Percentiles rank a stretch among this genome's conserved stretches.
Conservation (phyloP, 2,329 filamentous ascomycete species). For the Lecanoromycetidae sp. region DNA sequence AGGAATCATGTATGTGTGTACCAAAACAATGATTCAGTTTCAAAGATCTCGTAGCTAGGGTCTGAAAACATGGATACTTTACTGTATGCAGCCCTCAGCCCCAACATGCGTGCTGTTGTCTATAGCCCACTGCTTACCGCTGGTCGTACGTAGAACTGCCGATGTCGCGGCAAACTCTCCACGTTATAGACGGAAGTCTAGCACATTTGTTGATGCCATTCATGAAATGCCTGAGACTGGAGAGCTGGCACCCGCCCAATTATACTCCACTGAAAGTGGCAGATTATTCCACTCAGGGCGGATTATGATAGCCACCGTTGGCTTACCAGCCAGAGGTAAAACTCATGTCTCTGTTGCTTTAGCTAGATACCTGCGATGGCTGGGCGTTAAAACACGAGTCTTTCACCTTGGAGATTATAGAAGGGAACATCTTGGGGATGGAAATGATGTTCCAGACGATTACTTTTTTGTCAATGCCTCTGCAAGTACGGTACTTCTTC, state of each 20-base stretch:
- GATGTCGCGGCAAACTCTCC: conserved; percentile 86
- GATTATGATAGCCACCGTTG: conserved; percentile 95
- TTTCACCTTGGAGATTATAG: conserved; percentile 97
- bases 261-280: conserved; percentile 97
- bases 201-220: conserved; percentile 93
- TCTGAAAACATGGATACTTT: conserved; percentile 35
- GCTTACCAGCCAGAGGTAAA: conserved; percentile 86
- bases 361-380: conserved; percentile 87
- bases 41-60: not conserved
- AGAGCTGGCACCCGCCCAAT: conserved; percentile 82
- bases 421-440: conserved; percentile 74
- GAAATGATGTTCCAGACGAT: conserved; percentile 78
- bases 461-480: conserved; percentile 95
- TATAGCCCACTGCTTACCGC: not conserved
- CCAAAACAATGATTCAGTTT: too few relatives aligned
- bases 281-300: conserved; percentile 92
- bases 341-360: conserved; percentile 95
- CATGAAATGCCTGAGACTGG: conserved; percentile 78
- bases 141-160: conserved; percentile 51
- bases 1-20: too few relatives aligned
- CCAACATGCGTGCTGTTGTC: not conserved
- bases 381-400: conserved; percentile 94
- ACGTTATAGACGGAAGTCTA: conserved; percentile 81
- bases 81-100: conserved; percentile 28
- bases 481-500: conserved; percentile 77